phyloP scores from a whole-genome alignment of 78 protist genomes.

The Chrysochromulina parva region DNA sequence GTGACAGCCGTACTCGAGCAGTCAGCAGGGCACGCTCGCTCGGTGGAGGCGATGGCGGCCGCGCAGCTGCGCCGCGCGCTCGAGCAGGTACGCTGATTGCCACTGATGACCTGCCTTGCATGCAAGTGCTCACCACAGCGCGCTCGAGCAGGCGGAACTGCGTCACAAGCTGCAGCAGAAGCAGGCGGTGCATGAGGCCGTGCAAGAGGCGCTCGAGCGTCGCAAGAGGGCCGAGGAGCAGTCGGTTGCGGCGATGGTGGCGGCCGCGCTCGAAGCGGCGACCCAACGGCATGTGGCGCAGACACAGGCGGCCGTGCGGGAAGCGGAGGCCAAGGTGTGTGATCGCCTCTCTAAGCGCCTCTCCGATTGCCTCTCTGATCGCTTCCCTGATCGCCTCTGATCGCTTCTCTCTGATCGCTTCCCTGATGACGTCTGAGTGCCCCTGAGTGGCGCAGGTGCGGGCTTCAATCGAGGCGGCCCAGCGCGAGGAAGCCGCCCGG shows the following conservation, averaged over 20 bases:
- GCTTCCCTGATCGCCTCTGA: too few species aligned
- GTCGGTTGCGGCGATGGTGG: background rate
- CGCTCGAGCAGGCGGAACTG: background rate
- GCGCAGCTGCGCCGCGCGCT: too few species aligned
- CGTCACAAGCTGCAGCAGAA: background rate
- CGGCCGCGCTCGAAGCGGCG: background rate
- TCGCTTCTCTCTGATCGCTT: too few species aligned
- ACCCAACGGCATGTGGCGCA: background rate
- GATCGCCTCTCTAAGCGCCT: too few species aligned
- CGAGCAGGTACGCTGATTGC: too few species aligned
- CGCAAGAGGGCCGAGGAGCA: background rate
- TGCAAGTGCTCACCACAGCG: background rate
- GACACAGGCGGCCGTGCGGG: too few species aligned
- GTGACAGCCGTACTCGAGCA: too few species aligned
- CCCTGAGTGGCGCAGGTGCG: background rate
- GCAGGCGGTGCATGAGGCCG: background rate
- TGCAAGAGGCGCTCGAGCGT: background rate
- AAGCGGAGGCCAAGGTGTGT: too few species aligned
- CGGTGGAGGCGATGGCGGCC: too few species aligned
- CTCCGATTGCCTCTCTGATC: too few species aligned
- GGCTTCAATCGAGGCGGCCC: background rate
- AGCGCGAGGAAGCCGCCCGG: background rate
- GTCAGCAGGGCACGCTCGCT: too few species aligned
- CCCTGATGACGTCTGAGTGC: background rate
- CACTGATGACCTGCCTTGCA: too few species aligned